phyloP scores from a whole-genome alignment of 75 land plant species.

The Sequoiadendron giganteum region DNA sequence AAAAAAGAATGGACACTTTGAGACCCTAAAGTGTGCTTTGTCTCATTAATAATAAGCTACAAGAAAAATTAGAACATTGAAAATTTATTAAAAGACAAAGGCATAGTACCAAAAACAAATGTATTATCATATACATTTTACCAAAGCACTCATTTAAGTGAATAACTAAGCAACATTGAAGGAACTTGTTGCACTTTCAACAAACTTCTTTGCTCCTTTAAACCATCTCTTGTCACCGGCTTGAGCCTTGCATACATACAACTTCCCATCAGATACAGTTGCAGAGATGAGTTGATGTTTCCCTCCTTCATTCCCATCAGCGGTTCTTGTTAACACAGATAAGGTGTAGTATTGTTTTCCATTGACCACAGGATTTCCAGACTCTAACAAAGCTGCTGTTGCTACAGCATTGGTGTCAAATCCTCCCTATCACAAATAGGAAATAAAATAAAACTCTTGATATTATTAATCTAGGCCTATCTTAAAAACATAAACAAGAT shows the following conservation, averaged over 20 bases:
- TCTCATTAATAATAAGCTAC: too few relatives aligned
- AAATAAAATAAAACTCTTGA: background rate
- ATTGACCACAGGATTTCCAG: constrained; percentile 28
- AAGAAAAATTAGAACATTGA: too few relatives aligned
- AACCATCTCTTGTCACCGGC: constrained; percentile 99
- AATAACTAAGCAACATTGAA: constrained; percentile 72
- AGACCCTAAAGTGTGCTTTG: too few relatives aligned
- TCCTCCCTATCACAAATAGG: constrained; percentile 69
- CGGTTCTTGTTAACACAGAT: constrained; percentile 87
- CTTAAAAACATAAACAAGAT: too few relatives aligned
- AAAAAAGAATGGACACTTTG: too few relatives aligned
- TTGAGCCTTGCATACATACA: constrained; percentile 95
- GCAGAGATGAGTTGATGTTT: constrained; percentile 92
- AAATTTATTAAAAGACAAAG: too few relatives aligned
- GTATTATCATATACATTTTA: too few relatives aligned
- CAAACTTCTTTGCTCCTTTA: constrained; percentile 94
- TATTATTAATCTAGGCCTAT: too few relatives aligned
- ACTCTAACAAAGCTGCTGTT: constrained; percentile 77
- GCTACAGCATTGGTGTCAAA: constrained; percentile 79
- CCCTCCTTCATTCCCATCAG: constrained; percentile 98
- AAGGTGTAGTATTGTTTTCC: constrained; percentile 79
- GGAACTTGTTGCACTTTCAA: constrained; percentile 73
- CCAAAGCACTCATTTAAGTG: too few relatives aligned
- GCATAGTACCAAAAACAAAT: too few relatives aligned
- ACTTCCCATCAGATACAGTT: constrained; percentile 75